A percentile compares a stretch with the other conserved stretches of the same genome.
Evolutionary conservation across 352 stramenopile genomes (phyloP).

Genomic region (Phytophthora kernoviae): DNA sequence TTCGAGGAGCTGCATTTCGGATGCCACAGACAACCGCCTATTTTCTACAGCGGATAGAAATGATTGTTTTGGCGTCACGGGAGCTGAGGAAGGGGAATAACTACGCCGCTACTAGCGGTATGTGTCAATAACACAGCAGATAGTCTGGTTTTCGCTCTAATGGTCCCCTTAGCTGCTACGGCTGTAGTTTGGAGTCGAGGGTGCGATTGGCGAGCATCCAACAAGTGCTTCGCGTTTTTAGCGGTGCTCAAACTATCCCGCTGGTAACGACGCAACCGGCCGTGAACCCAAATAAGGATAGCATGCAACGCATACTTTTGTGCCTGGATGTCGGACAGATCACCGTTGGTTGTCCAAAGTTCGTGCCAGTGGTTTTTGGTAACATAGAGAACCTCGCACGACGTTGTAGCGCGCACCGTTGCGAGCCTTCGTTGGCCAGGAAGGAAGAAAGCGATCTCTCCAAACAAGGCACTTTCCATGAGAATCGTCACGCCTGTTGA

Average conservation of each 20-base stretch:
- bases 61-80: not conserved
- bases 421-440: conserved; percentile 58
- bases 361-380: conserved; percentile 68
- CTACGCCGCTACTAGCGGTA: not conserved
- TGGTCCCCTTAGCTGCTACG: conserved; percentile 10
- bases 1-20: conserved; percentile 54
- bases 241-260: conserved; percentile 40
- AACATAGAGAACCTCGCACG: conserved; percentile 69
- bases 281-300: conserved; percentile 65
- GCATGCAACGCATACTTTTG: conserved; percentile 60
- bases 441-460: conserved; percentile 75
- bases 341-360: conserved; percentile 45
- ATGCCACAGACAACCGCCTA: conserved; percentile 29
- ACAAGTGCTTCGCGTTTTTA: conserved; percentile 42
- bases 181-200: conserved; percentile 3
- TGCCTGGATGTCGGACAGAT: conserved; percentile 45
- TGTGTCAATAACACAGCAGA: conserved; percentile 11
- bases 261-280: conserved; percentile 48
- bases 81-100: not conserved
- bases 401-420: conserved; percentile 60
- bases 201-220: conserved; percentile 11
- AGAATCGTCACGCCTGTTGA: conserved; percentile 60
- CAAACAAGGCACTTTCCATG: conserved; percentile 67
- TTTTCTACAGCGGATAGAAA: not conserved
- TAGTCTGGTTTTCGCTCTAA: conserved; percentile 15